phyloP scores from a whole-genome alignment of 202 grass and related monocot species.

The Setaria viridis region DNA sequence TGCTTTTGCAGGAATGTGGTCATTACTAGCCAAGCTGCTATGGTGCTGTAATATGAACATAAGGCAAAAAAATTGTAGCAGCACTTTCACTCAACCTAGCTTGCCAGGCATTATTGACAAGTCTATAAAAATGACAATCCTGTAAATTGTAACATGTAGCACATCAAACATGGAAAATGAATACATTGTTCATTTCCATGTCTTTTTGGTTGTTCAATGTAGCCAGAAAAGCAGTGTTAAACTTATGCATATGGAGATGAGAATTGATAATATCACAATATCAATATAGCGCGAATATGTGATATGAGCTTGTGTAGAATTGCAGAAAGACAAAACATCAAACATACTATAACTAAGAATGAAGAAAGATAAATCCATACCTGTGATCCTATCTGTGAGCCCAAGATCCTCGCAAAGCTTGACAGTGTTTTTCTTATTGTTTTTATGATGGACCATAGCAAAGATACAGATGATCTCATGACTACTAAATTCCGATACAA shows the following conservation, averaged over 20 bases:
- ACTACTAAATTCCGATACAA: conserved; percentile 45
- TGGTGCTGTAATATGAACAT: neutral
- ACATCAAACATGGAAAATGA: neutral
- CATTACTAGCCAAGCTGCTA: neutral
- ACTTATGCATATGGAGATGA: conserved; percentile 1
- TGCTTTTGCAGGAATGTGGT: neutral
- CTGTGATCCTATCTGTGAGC: conserved; percentile 37
- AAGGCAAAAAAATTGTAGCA: neutral
- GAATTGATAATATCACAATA: neutral
- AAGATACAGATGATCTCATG: conserved; percentile 48
- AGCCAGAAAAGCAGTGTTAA: neutral
- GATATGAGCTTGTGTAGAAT: neutral
- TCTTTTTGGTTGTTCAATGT: neutral
- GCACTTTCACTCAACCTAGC: neutral
- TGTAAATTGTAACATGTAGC: neutral
- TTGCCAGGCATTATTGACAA: neutral
- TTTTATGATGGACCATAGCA: conserved; percentile 33
- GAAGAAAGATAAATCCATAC: conserved; percentile 27
- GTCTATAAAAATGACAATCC: neutral
- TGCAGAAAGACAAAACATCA: neutral
- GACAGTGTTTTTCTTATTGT: neutral
- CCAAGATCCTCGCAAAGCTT: conserved; percentile 45
- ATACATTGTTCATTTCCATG: neutral
- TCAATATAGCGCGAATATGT: neutral
- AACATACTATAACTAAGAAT: conserved; percentile 7